Conservation (phyloP, 2,329 filamentous ascomycete genomes). For the Myriosclerotinia curreyana region DNA sequence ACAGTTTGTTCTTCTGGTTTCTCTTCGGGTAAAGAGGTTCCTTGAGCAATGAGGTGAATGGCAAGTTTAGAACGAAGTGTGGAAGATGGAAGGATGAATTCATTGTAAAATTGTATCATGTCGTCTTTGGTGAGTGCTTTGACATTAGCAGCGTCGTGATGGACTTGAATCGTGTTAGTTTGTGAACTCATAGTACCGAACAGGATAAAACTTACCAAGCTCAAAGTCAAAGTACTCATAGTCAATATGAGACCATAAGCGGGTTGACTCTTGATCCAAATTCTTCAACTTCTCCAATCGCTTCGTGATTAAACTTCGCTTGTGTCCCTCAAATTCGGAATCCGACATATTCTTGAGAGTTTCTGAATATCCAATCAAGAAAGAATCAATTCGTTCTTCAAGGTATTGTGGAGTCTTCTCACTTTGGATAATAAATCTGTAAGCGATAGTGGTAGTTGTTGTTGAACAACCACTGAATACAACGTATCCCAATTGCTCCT, state of each 20-base stretch:
- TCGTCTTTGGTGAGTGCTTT: conserved; percentile 74
- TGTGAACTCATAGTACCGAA: conserved; percentile 17
- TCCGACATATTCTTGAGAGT: conserved; percentile 74
- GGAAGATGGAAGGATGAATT: conserved; percentile 73
- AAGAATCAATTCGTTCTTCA: conserved; percentile 82
- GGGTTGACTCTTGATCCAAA: conserved; percentile 74
- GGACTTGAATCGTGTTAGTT: conserved; percentile 26
- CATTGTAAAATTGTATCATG: conserved; percentile 73
- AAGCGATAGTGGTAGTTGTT: conserved; percentile 75
- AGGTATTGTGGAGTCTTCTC: conserved; percentile 82
- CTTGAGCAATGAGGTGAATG: conserved; percentile 76
- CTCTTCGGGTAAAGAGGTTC: conserved; percentile 44
- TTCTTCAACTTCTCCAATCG: conserved; percentile 91
- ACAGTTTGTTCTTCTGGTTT: conserved; percentile 41
- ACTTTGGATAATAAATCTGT: conserved; percentile 89
- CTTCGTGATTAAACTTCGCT: conserved; percentile 83
- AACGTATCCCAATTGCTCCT: conserved; percentile 96
- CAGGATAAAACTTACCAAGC: conserved; percentile 57
- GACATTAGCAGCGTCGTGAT: conserved; percentile 70
- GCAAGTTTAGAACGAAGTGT: conserved; percentile 74
- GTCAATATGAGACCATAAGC: conserved; percentile 82
- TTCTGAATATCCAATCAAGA: conserved; percentile 66
- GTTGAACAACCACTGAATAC: conserved; percentile 78
- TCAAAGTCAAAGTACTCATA: conserved; percentile 89
- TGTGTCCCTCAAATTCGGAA: conserved; percentile 84